phyloP scores from a whole-genome alignment of 352 stramenopile genomes.

The Globisporangium middletonii region DNA sequence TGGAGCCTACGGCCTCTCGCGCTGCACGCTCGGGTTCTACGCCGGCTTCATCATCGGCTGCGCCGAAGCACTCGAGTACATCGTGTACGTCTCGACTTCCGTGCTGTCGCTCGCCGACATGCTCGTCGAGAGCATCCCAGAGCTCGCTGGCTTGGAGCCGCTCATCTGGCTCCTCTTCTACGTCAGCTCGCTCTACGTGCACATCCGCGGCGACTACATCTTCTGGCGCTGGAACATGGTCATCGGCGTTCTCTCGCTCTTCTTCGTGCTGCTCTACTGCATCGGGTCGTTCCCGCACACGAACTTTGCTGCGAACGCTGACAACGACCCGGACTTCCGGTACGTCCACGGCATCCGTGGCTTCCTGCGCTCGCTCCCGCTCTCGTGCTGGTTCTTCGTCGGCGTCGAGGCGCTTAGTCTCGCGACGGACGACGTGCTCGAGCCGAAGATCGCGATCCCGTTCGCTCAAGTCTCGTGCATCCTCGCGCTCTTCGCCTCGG shows the following conservation, averaged over 20 bases:
- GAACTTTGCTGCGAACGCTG: slow-evolving; percentile 16
- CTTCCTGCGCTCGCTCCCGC: slow-evolving; percentile 22
- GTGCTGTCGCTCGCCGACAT: slow-evolving; percentile 20
- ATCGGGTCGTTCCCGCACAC: slow-evolving; percentile 20
- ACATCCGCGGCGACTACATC: slow-evolving; percentile 19
- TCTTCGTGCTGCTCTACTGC: slow-evolving; percentile 27
- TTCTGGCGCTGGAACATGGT: slow-evolving; percentile 29
- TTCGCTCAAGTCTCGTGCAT: slow-evolving; percentile 20
- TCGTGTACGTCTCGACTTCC: slow-evolving; percentile 22
- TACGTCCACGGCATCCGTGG: slow-evolving; percentile 12
- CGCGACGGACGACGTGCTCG: slow-evolving; percentile 16
- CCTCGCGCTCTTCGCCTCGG: slow-evolving; percentile 16
- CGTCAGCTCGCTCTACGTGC: slow-evolving; percentile 14
- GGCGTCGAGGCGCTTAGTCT: slow-evolving; percentile 25
- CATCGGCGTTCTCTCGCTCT: slow-evolving; percentile 22
- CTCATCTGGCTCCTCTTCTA: slow-evolving; percentile 24
- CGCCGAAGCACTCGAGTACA: slow-evolving; percentile 28
- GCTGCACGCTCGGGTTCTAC: slow-evolving; percentile 13
- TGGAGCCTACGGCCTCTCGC: slow-evolving; percentile 4
- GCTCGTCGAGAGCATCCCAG: slow-evolving; percentile 13
- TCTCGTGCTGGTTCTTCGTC: slow-evolving; percentile 30
- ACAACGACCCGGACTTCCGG: slow-evolving; percentile 13
- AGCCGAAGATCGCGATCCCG: slow-evolving; percentile 16
- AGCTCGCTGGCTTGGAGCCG: slow-evolving; percentile 14
- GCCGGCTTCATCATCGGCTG: slow-evolving; percentile 30